Evolutionary conservation across 2,329 filamentous ascomycete genomes (phyloP).

Genomic region (Alternaria incomplexa): DNA sequence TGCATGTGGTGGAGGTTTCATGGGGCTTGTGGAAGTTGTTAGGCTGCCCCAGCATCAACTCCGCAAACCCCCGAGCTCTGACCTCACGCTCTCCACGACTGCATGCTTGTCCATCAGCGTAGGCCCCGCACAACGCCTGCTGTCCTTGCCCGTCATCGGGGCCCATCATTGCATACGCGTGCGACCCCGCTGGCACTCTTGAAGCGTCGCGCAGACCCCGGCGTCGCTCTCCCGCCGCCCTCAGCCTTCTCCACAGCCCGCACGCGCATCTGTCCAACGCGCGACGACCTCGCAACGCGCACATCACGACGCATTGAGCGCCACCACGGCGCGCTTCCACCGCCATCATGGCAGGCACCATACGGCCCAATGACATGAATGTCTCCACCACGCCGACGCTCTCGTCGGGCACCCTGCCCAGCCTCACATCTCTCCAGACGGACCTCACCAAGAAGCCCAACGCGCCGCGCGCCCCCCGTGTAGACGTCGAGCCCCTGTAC

Average conservation of each 20-base stretch:
- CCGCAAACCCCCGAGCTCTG: slow-evolving; percentile 31
- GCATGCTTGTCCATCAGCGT: slow-evolving; percentile 27
- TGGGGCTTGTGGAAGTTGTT: neutral
- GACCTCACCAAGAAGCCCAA: slow-evolving; percentile 54
- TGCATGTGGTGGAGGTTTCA: neutral
- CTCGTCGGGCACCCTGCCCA: slow-evolving; percentile 42
- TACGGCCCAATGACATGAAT: slow-evolving; percentile 46
- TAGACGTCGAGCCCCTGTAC: slow-evolving; percentile 69
- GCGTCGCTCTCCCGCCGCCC: slow-evolving; percentile 3
- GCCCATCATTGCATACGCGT: slow-evolving; percentile 10
- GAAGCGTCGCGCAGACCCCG: slow-evolving; percentile 7
- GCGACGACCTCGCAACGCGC: slow-evolving; percentile 8
- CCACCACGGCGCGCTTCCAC: slow-evolving; percentile 6
- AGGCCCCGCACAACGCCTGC: slow-evolving; percentile 20
- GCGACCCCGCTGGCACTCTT: slow-evolving; percentile 17
- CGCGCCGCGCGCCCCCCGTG: slow-evolving; percentile 61
- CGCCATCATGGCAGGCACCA: slow-evolving; percentile 47
- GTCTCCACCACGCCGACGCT: slow-evolving; percentile 44
- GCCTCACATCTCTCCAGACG: slow-evolving; percentile 47
- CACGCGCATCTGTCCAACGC: slow-evolving; percentile 10
- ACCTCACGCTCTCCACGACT: slow-evolving; percentile 30
- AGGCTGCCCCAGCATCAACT: slow-evolving; percentile 14
- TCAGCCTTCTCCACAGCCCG: slow-evolving; percentile 9
- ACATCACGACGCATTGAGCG: slow-evolving; percentile 18
- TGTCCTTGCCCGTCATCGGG: slow-evolving; percentile 17